Percentiles rank a stretch among this genome's conserved stretches.
Conservation (phyloP, 2,329 filamentous ascomycete species). For the Pestalotiopsis sp. region DNA sequence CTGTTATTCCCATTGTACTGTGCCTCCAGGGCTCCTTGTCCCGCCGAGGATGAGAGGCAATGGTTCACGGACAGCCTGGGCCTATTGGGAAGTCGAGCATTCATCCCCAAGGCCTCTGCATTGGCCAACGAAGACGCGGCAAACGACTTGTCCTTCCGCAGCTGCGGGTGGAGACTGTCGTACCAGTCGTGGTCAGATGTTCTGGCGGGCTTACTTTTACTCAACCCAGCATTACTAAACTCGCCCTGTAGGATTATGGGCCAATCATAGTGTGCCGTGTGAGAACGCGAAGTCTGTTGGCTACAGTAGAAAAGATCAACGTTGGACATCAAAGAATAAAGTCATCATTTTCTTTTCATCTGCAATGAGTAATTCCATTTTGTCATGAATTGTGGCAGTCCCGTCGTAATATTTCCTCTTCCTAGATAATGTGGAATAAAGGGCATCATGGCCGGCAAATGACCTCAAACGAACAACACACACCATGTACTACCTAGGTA, state of each 20-base stretch:
- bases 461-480: too few species aligned
- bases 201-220: not conserved
- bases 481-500: too few species aligned
- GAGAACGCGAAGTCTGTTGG: not conserved
- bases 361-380: too few species aligned
- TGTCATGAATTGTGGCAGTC: too few species aligned
- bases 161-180: not conserved
- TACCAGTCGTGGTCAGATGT: not conserved
- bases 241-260: not conserved
- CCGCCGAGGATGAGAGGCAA: not conserved
- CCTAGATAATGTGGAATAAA: too few species aligned
- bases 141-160: not conserved
- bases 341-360: not conserved
- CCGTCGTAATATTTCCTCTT: too few species aligned
- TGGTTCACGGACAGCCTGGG: not conserved
- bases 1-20: not conserved
- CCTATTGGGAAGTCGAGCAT: not conserved
- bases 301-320: not conserved
- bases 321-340: accelerated
- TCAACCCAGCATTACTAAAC: not conserved
- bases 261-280: not conserved
- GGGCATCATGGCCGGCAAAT: too few species aligned
- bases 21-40: not conserved
- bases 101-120: not conserved
- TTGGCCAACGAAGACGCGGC: not conserved